Evolutionary conservation across 768 basidiomycete species (phyloP), one percentile per base, ranked within the genome.

Genomic region (Obba rivulosa): DNA sequence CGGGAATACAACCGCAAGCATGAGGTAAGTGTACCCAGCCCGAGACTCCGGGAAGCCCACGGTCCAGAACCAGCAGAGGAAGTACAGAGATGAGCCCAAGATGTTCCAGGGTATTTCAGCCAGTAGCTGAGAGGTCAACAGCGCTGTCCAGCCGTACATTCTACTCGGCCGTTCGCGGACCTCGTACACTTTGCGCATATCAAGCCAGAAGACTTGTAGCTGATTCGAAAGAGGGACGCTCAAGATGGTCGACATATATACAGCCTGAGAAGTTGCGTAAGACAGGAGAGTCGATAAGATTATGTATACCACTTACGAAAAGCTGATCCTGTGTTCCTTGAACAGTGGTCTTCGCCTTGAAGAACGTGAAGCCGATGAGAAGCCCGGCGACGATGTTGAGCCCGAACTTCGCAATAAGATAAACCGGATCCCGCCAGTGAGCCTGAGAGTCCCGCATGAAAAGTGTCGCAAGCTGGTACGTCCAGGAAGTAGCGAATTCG

Each of bases 21-120:
- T 43, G 16, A 77, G 59, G 56, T 69, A 74, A 10, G 69, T 65
- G 58, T 64, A 75, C 2, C 67, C 72, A 0, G 64, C 70, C 24
- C 73, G 68, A 41, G 62, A 57, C 14, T 61, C 55, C 4, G 62
- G 58, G 53, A 66, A 69, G 3, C 71, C 73, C 43, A 75, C 69
- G 8, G 71, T 65, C 70, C 71, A 77, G 55, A 71, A 78, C 75
- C 74, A 79, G 59, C 71, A 72, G 39, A 70, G 38, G 60, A 72
- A 77, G 59, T 70, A 70, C 17, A 77, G 5, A 8, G 71, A 63
- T 0, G 69, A 67, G 8, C 61, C 61, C 36, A 69, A 14, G 17
- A 74, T 68, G 49, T 75, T 75, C 61, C 72, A 69, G 14, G 73
- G 73, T 1, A 73, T 38, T 57, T 77, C 75, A 28, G 66, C 65